Conservation (phyloP, 257 asterid genomes). For the Solanum sparsipilum region DNA sequence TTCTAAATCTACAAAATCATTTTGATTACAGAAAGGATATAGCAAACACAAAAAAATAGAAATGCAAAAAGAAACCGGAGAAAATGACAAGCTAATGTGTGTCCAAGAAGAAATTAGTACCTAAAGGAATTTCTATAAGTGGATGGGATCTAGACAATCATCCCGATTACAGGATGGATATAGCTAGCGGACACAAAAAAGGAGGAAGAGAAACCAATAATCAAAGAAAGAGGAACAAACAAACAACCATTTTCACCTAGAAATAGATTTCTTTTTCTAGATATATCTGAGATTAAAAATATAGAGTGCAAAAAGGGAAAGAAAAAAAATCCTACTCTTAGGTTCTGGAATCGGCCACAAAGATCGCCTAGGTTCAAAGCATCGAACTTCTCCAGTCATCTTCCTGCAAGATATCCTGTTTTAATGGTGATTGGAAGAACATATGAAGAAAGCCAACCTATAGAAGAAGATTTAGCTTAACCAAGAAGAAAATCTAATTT, state of each 20-base stretch:
- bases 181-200: background rate
- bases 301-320: background rate
- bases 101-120: background rate
- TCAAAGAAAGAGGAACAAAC: background rate
- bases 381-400: constrained; percentile 1
- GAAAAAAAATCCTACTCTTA: background rate
- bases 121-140: background rate
- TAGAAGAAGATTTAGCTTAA: background rate
- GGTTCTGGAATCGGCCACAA: background rate
- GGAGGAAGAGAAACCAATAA: background rate
- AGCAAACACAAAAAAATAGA: background rate
- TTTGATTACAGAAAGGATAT: background rate
- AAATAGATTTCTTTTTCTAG: background rate
- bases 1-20: background rate
- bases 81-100: background rate
- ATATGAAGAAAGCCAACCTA: background rate
- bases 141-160: background rate
- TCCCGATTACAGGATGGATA: background rate
- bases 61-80: background rate
- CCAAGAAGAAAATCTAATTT: background rate
- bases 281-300: background rate
- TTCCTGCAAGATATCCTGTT: background rate
- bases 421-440: background rate
- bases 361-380: background rate
- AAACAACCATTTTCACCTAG: background rate